phyloP scores from a whole-genome alignment of 1,284 basidiomycete genomes.

The Cutaneotrichosporon arboriforme region DNA sequence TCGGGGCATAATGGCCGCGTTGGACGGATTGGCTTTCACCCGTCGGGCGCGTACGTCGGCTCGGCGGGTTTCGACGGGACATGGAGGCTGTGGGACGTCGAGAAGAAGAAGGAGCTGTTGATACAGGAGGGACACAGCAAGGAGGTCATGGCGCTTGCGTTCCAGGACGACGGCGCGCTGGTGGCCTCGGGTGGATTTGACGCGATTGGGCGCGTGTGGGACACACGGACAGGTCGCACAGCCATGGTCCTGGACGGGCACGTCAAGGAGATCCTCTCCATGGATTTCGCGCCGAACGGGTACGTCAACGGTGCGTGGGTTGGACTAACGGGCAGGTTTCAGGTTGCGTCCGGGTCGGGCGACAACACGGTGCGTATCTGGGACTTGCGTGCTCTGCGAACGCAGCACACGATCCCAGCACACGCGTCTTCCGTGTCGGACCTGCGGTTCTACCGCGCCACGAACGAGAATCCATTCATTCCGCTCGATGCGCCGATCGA shows the following conservation, averaged over 20 bases:
- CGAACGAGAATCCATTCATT: conserved; percentile 33
- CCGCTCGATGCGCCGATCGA: conserved; percentile 23
- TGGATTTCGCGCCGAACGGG: conserved; percentile 94
- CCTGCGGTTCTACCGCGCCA: conserved; percentile 77
- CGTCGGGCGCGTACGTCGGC: conserved; percentile 84
- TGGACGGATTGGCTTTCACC: conserved; percentile 91
- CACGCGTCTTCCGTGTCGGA: conserved; percentile 93
- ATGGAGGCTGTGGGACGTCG: conserved; percentile 96
- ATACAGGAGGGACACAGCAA: conserved; percentile 96
- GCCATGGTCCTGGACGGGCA: conserved; percentile 99
- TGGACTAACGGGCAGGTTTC: conserved; percentile 61
- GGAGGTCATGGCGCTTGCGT: conserved; percentile 91
- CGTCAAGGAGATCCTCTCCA: conserved; percentile 83
- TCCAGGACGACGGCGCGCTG: conserved; percentile 90
- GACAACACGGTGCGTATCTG: conserved; percentile 98
- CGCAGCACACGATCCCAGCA: conserved; percentile 93
- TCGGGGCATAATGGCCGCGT: conserved; percentile 87
- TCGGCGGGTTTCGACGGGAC: conserved; percentile 96
- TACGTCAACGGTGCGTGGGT: conserved; percentile 44
- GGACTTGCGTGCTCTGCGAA: conserved; percentile 89
- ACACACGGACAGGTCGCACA: conserved; percentile 86
- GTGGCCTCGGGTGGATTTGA: conserved; percentile 92
- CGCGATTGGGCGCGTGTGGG: conserved; percentile 96
- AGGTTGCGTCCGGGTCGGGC: conserved; percentile 91
- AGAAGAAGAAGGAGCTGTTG: conserved; percentile 71